Evolutionary conservation across 2,329 filamentous ascomycete species (phyloP).

Genomic region (Arthrobotrys entomopaga): DNA sequence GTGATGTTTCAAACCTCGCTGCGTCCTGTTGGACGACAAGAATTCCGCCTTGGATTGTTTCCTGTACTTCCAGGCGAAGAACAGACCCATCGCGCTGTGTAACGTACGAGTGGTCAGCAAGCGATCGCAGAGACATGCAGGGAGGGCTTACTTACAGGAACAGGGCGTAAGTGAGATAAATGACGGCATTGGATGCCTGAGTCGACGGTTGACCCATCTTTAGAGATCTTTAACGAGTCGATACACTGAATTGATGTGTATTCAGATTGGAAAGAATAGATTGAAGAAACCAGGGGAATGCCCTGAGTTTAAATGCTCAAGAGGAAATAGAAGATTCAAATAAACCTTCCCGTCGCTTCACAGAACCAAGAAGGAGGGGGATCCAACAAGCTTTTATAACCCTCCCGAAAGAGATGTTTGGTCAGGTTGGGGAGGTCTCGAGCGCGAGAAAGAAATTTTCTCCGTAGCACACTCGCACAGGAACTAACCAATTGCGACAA

Average conservation of each 20-base stretch:
- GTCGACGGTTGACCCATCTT: conserved; percentile 79
- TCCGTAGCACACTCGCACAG: neutral
- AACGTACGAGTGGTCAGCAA: neutral
- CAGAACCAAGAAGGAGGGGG: conserved; percentile 8
- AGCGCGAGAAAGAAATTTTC: conserved; percentile 27
- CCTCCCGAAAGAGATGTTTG: conserved; percentile 13
- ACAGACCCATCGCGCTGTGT: conserved; percentile 71
- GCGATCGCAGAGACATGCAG: conserved; percentile 2
- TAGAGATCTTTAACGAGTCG: neutral
- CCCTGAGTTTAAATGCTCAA: conserved; percentile 13
- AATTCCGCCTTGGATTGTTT: conserved; percentile 76
- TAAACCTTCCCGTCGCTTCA: conserved; percentile 26
- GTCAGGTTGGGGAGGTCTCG: neutral
- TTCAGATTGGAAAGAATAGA: neutral
- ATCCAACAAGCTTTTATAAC: conserved; percentile 48
- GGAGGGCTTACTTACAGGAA: conserved; percentile 71
- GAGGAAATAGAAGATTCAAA: neutral
- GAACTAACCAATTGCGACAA: conserved; percentile 24
- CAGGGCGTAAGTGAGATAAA: conserved; percentile 79
- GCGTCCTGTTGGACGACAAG: conserved; percentile 80
- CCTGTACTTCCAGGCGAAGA: conserved; percentile 68
- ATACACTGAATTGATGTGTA: neutral
- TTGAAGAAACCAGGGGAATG: neutral
- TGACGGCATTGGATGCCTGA: conserved; percentile 81
- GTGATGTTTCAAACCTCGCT: conserved; percentile 74